Evolutionary conservation across 495 filamentous ascomycete genomes (phyloP), one percentile per base, ranked within the genome.

Genomic region (Elasticomyces elasticus): DNA sequence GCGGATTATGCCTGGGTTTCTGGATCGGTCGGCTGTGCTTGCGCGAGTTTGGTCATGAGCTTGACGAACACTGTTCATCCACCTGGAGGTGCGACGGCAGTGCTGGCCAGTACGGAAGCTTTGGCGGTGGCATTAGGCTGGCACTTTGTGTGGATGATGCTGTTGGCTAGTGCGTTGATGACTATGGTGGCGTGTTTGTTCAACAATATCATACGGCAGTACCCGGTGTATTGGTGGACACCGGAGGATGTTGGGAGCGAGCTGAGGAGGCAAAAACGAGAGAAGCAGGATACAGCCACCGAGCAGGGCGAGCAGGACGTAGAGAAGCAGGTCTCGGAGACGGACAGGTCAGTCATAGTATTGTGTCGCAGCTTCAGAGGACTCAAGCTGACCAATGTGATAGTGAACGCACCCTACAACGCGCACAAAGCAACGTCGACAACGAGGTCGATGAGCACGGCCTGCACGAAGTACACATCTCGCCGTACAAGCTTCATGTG

Each of bases 51-150:
- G 0, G 44, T 81, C 47, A 96, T 95, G 90, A 73, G 76, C 0
- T 56, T 89, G 10, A 92, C 87, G 0, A 81, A 81, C 6, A 92
- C 89, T 0, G 74, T 89, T 1, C 85, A 96, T 63, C 90, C 90
- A 5, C 90, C 90, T 0, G 90, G 87, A 0, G 90, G 90, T 7
- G 90, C 90, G 2, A 94, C 87, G 0, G 87, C 90, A 0, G 68
- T 96, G 1, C 70, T 95, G 19, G 86, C 86, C 0, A 86, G 84
- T 1, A 76, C 83, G 0, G 77, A 84, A 43, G 61, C 75, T 0
- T 66, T 69, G 0, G 69, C 82, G 0, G 69, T 74, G 15, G 64
- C 62, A 0, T 66, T 95, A 49, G 87, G 86, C 5, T 95, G 87
- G 88, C 79, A 76, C 33, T 67, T 92, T 28, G 66, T 92, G 3